Base-by-base conservation (phyloP, 2,329 filamentous ascomycete species). In the Ophiocordyceps polyrhachis-furcata region DNA sequence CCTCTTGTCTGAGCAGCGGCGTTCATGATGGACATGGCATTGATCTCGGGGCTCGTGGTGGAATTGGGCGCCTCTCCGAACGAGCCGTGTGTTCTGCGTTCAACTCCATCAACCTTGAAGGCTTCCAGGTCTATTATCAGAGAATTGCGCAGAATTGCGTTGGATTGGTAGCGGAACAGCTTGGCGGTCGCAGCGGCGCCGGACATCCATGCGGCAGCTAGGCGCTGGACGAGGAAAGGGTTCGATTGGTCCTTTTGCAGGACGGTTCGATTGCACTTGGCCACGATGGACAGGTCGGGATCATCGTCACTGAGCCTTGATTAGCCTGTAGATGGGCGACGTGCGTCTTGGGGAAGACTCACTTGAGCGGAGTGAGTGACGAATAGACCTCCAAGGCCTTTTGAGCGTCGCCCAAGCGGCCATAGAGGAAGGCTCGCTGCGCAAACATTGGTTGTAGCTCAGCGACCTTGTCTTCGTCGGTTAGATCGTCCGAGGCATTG, bases 391-490 rank as follows among this genome's bases (percentile, higher is more conserved):
- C 67, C 43, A 71, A 67, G 0, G 83, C 83, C 51, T 87, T 79
- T 23, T 76, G 70, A 15, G 67, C 55, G 53, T 79, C 79, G 17
- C 81, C 83, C 48, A 83, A 59, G 50, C 73, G 76, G 2, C 73
- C 71, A 46, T 83, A 69, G 1, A 85, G 79, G 53, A 81, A 88
- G 23, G 82, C 72, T 54, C 85, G 79, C 60, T 91, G 85, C 21
- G 84, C 73, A 29, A 79, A 68, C 47, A 93, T 87, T 11, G 84
- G 81, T 28, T 83, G 65, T 50, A 87, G 63, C 61, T 93, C 84
- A 0, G 73, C 70, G 57, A 74, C 70, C 64, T 83, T 87, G 51
- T 91, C 84, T 44, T 81, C 79, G 5, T 83, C 76, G 17, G 67
- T 71, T 47, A 89, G 62, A 47, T 89, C 83, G 43, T 87, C 81